A percentile compares a stretch with the other conserved stretches of the same genome.
Conservation (phyloP, 1,284 basidiomycete species). For the Rhodotorula sp. region DNA sequence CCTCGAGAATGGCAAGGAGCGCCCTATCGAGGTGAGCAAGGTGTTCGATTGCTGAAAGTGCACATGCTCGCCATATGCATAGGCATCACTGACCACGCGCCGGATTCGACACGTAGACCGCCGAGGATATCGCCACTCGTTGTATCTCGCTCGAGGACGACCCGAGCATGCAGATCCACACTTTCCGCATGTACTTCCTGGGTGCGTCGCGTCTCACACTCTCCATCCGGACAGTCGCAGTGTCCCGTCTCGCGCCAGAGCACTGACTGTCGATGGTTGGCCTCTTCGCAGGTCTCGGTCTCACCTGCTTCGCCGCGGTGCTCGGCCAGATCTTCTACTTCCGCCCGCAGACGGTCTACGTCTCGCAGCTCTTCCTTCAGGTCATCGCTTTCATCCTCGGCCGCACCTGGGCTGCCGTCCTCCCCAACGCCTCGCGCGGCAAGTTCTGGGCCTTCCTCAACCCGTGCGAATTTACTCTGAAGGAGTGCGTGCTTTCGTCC, state of each 20-base stretch:
- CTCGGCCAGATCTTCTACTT: constrained; percentile 42
- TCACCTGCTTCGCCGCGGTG: constrained; percentile 40
- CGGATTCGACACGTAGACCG: constrained; percentile 13
- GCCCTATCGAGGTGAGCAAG: constrained; percentile 32
- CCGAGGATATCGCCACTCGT: constrained; percentile 36
- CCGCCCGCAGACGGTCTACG: constrained; percentile 41
- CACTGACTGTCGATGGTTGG: too few species aligned
- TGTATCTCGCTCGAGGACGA: constrained; percentile 42
- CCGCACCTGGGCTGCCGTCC: constrained; percentile 20
- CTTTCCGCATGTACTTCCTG: constrained; percentile 35
- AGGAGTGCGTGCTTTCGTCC: constrained; percentile 19
- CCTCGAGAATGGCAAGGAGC: constrained; percentile 40
- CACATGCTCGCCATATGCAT: not conserved
- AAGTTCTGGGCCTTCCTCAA: constrained; percentile 41
- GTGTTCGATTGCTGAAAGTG: too few species aligned
- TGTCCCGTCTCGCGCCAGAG: not conserved
- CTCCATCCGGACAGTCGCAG: too few species aligned
- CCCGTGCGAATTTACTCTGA: constrained; percentile 42
- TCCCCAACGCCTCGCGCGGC: constrained; percentile 32
- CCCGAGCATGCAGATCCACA: constrained; percentile 34
- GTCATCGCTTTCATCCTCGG: constrained; percentile 40
- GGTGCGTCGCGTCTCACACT: constrained; percentile 2
- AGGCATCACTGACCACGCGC: not conserved
- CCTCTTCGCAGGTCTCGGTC: constrained; percentile 16
- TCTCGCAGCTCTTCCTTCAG: constrained; percentile 42